These are phyloP conservation scores for Sporothrix brunneoviolacea DNA, from an alignment of 2,329 filamentous ascomycete genomes.

Conservation along the genomic window DNA sequence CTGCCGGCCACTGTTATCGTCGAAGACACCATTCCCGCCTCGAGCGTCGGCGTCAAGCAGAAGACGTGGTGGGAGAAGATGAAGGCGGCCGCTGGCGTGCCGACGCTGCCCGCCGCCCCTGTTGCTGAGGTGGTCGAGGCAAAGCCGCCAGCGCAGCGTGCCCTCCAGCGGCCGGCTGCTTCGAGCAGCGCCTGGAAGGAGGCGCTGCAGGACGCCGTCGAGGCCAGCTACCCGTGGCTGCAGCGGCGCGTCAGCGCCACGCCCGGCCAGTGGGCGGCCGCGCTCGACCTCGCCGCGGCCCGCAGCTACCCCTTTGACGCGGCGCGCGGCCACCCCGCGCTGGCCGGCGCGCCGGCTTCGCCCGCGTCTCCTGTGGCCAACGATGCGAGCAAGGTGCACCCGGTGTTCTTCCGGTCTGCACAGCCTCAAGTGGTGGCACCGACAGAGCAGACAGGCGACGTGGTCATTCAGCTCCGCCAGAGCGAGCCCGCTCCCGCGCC, in stretches of 20 bases:
- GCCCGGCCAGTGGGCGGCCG: constrained; percentile 30
- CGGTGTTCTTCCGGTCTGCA: constrained; percentile 26
- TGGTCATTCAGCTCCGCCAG: constrained; percentile 1
- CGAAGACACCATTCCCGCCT: constrained; percentile 14
- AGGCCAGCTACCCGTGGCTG: constrained; percentile 22
- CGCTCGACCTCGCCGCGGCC: constrained; percentile 31
- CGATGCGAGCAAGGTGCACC: constrained; percentile 25
- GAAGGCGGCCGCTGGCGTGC: constrained; percentile 11
- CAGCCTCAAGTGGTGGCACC: constrained; percentile 11
- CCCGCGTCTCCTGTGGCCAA: constrained; percentile 15
- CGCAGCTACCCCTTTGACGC: constrained; percentile 27
- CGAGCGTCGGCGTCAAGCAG: constrained; percentile 12
- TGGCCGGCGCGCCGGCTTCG: constrained; percentile 21
- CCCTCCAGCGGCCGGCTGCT: constrained; percentile 1
- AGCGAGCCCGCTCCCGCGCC: background rate
- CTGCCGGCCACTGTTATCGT: background rate
- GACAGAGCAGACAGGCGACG: background rate
- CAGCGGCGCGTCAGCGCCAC: constrained; percentile 20
- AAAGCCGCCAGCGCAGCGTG: too few species aligned
- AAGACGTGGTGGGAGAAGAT: constrained; percentile 19
- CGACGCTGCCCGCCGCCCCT: background rate
- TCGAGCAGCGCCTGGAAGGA: constrained; percentile 29
- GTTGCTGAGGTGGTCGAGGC: background rate
- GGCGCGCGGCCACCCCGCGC: constrained; percentile 28
- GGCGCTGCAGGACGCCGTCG: constrained; percentile 27